Evolutionary conservation across 805 yeast genomes (phyloP).

Genomic region (Priceomyces medius): DNA sequence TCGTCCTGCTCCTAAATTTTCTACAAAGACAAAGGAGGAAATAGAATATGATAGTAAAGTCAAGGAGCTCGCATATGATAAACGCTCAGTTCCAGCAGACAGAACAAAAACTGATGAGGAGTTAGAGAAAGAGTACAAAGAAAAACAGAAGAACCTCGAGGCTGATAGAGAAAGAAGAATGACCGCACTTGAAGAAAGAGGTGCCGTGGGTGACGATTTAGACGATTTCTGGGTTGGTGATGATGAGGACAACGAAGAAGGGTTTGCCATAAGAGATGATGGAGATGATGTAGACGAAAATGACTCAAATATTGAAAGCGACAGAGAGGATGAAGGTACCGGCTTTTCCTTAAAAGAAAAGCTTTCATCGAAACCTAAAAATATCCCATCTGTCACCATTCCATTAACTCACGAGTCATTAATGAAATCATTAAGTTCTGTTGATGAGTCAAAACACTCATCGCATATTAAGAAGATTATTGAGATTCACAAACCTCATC

Average conservation of each 20-base stretch:
- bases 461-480: slow-evolving; percentile 55
- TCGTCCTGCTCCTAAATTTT: slow-evolving; percentile 20
- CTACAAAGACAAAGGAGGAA: slow-evolving; percentile 39
- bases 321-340: slow-evolving; percentile 9
- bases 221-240: slow-evolving; percentile 64
- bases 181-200: slow-evolving; percentile 61
- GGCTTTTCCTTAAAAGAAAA: neutral
- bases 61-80: slow-evolving; percentile 64
- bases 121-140: slow-evolving; percentile 55
- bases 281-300: slow-evolving; percentile 38
- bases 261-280: slow-evolving; percentile 36
- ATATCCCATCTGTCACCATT: slow-evolving; percentile 15
- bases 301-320: slow-evolving; percentile 24
- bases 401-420: slow-evolving; percentile 33
- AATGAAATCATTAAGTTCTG: slow-evolving; percentile 28
- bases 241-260: slow-evolving; percentile 47
- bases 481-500: slow-evolving; percentile 66
- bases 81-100: slow-evolving; percentile 78
- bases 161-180: slow-evolving; percentile 69
- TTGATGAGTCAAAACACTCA: slow-evolving; percentile 43
- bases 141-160: slow-evolving; percentile 61
- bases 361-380: slow-evolving; percentile 8
- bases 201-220: slow-evolving; percentile 67
- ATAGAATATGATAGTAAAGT: slow-evolving; percentile 65
- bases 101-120: slow-evolving; percentile 80